phyloP scores from a whole-genome alignment of 805 yeast genomes.

The Spathaspora sp. region DNA sequence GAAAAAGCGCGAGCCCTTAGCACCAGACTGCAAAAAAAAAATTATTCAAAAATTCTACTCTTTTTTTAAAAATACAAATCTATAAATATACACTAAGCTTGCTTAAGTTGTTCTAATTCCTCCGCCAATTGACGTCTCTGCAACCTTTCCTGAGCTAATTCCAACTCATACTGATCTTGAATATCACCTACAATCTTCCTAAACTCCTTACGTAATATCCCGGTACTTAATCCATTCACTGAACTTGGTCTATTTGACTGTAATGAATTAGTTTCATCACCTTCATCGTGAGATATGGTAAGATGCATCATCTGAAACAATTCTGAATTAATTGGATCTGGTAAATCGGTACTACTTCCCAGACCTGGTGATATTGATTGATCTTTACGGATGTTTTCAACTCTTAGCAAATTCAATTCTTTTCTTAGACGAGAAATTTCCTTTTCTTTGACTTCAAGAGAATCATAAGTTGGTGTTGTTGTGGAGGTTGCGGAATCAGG shows the following conservation, averaged over 20 bases:
- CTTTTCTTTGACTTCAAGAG: conserved; percentile 24
- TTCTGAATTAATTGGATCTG: not conserved
- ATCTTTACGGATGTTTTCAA: conserved; percentile 40
- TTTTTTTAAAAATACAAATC: not conserved
- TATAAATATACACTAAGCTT: not conserved
- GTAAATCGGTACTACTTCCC: not conserved
- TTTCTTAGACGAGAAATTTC: conserved; percentile 43
- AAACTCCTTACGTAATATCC: conserved; percentile 65
- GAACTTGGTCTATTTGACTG: conserved; percentile 15
- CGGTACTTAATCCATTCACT: conserved; percentile 36
- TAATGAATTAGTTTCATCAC: conserved; percentile 10
- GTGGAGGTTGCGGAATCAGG: not conserved
- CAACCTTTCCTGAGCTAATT: conserved; percentile 53
- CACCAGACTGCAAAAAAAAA: not conserved
- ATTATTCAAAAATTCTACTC: not conserved
- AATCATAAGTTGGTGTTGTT: conserved; percentile 2
- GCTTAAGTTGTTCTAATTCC: conserved; percentile 12
- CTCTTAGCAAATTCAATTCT: conserved; percentile 41
- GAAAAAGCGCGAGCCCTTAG: not conserved
- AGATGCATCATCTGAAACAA: not conserved
- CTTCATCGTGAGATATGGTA: conserved; percentile 1
- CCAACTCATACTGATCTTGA: conserved; percentile 58
- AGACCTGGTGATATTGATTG: not conserved
- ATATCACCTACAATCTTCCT: conserved; percentile 60
- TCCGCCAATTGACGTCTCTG: conserved; percentile 42